Conservation (phyloP, 177 flowering plant genomes). For the Vitis hybrid region DNA sequence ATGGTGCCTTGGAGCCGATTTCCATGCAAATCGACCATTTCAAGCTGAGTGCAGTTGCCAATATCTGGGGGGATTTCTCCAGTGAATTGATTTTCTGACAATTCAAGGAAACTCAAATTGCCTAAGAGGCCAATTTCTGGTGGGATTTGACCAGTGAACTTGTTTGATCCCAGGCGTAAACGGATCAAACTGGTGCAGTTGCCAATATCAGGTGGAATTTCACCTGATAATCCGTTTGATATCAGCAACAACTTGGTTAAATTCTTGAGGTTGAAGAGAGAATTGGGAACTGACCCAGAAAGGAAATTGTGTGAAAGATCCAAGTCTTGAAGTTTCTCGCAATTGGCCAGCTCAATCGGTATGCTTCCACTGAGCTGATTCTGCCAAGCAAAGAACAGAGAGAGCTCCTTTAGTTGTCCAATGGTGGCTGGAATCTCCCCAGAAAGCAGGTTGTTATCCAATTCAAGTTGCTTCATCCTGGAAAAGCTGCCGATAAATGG, state of each 20-base stretch:
- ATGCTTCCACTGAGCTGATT: constrained; percentile 62
- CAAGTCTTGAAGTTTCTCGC: constrained; percentile 53
- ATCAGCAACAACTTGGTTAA: constrained; percentile 50
- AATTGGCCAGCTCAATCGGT: constrained; percentile 50
- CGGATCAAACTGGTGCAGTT: constrained; percentile 49
- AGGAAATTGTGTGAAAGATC: constrained; percentile 66
- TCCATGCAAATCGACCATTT: constrained; percentile 59
- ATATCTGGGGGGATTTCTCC: constrained; percentile 57
- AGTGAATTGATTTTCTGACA: constrained; percentile 52
- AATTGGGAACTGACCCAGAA: constrained; percentile 52
- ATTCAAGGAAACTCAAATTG: constrained; percentile 56
- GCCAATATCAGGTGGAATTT: constrained; percentile 58
- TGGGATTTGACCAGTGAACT: constrained; percentile 58
- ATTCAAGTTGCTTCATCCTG: constrained; percentile 50
- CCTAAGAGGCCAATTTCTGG: constrained; percentile 44
- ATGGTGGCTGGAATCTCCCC: constrained; percentile 60
- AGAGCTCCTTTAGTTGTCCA: constrained; percentile 46
- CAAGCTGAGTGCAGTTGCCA: constrained; percentile 50
- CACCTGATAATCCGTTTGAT: constrained; percentile 56
- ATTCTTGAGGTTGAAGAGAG: constrained; percentile 50
- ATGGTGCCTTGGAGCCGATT: constrained; percentile 52
- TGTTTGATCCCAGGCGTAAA: constrained; percentile 51
- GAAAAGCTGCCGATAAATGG: constrained; percentile 38
- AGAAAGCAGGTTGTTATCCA: constrained; percentile 59
- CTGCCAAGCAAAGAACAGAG: constrained; percentile 67